Evolutionary conservation across 2,329 filamentous ascomycete genomes (phyloP).

Genomic region (Pseudogymnoascus pannorum): DNA sequence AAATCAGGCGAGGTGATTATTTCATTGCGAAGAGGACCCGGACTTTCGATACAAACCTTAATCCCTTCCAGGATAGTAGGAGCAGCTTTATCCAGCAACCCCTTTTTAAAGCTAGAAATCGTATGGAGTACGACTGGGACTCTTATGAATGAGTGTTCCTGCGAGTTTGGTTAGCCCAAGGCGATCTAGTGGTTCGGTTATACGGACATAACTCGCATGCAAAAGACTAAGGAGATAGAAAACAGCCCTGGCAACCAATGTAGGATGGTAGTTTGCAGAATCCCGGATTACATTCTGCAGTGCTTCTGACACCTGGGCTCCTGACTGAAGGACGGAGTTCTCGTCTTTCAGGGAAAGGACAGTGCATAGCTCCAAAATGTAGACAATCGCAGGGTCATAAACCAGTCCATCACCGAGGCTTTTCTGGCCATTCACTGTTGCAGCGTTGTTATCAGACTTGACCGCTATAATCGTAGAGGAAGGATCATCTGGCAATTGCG

Average conservation of each 20-base stretch:
- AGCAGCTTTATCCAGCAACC: slow-evolving; percentile 68
- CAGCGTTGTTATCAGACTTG: slow-evolving; percentile 71
- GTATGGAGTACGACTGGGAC: slow-evolving; percentile 86
- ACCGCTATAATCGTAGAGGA: slow-evolving; percentile 77
- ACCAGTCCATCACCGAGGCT: slow-evolving; percentile 46
- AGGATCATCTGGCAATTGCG: slow-evolving; percentile 80
- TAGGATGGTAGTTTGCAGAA: slow-evolving; percentile 67
- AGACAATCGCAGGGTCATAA: slow-evolving; percentile 83
- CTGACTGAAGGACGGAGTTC: slow-evolving; percentile 63
- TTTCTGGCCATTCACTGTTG: slow-evolving; percentile 56
- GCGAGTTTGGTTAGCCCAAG: slow-evolving; percentile 23
- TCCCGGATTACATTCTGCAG: slow-evolving; percentile 79
- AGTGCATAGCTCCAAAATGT: slow-evolving; percentile 86
- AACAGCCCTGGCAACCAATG: slow-evolving; percentile 75
- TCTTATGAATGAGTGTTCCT: slow-evolving; percentile 87
- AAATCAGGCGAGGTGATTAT: slow-evolving; percentile 96
- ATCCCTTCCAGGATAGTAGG: slow-evolving; percentile 72
- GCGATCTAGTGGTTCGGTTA: neutral
- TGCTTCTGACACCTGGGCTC: slow-evolving; percentile 71
- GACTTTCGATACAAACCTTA: slow-evolving; percentile 68
- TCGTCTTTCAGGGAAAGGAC: slow-evolving; percentile 70
- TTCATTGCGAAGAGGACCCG: slow-evolving; percentile 75
- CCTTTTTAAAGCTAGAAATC: slow-evolving; percentile 78
- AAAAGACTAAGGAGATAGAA: slow-evolving; percentile 82
- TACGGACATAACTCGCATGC: slow-evolving; percentile 73